Evolutionary conservation across 148 eudicot genomes (phyloP).

Genomic region (Arbutus unedo): DNA sequence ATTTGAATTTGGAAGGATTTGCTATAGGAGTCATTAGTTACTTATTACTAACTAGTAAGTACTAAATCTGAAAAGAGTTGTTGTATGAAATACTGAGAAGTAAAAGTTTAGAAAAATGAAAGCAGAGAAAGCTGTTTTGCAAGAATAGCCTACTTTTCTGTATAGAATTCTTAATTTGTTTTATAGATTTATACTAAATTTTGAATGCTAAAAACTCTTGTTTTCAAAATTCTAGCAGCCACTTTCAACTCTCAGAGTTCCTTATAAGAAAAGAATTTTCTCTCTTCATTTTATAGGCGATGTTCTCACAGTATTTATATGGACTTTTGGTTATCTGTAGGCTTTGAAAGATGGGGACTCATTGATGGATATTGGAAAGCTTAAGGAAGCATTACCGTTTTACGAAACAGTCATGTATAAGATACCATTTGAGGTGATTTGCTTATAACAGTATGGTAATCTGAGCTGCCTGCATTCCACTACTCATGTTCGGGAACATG

Average conservation of each 20-base stretch:
- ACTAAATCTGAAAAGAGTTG: not conserved
- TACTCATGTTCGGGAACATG: not conserved
- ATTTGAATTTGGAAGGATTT: not conserved
- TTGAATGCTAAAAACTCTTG: not conserved
- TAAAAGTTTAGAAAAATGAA: not conserved
- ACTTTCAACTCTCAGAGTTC: not conserved
- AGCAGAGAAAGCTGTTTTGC: not conserved
- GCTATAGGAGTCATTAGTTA: not conserved
- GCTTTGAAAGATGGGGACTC: constrained; percentile 78
- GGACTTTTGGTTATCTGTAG: constrained; percentile 31
- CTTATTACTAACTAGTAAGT: not conserved
- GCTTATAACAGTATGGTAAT: constrained; percentile 7
- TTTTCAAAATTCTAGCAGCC: not conserved
- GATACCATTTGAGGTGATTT: constrained; percentile 65
- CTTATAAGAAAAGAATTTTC: not conserved
- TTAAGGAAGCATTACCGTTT: constrained; percentile 76
- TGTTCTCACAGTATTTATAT: not conserved
- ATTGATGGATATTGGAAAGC: constrained; percentile 78
- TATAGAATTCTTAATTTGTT: not conserved
- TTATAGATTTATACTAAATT: not conserved
- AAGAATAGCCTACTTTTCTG: not conserved
- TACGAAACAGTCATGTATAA: constrained; percentile 81
- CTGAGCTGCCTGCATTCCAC: not conserved
- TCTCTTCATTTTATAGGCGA: not conserved
- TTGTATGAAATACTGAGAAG: constrained; percentile 3